These are phyloP conservation scores for Botrytis tulipae DNA, from an alignment of 2,329 filamentous ascomycete genomes.

Conservation along the genomic window DNA sequence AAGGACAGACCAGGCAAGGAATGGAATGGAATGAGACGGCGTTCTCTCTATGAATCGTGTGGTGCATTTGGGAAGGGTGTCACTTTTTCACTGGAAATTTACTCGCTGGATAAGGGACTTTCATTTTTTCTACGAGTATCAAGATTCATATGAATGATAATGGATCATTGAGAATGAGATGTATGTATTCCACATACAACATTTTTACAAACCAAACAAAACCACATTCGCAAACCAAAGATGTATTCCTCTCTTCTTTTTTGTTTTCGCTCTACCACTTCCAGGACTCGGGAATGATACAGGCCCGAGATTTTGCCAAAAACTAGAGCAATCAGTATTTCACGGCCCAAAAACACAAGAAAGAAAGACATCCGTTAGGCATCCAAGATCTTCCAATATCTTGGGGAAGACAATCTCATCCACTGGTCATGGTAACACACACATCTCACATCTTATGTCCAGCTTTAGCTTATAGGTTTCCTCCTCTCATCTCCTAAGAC, in stretches of 20 bases:
- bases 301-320: not conserved
- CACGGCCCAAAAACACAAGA: not conserved
- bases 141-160: constrained; percentile 12
- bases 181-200: constrained; percentile 14
- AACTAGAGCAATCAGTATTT: not conserved
- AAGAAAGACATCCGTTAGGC: not conserved
- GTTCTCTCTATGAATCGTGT: constrained; percentile 9
- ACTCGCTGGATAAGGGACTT: constrained; percentile 1
- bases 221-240: constrained; percentile 7
- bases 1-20: constrained; percentile 6
- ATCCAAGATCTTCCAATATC: constrained; percentile 1
- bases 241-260: not conserved
- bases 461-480: not conserved
- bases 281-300: not conserved
- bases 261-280: not conserved
- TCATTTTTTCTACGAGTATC: constrained; percentile 6
- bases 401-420: not conserved
- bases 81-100: constrained; percentile 2
- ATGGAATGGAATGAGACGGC: constrained; percentile 2
- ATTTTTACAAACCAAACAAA: not conserved
- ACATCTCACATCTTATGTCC: not conserved
- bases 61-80: not conserved
- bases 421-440: constrained; percentile 2
- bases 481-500: not conserved
- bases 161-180: constrained; percentile 11